Evolutionary conservation across 257 asterid genomes (phyloP).

Genomic region (Thymus quinquecostatus): DNA sequence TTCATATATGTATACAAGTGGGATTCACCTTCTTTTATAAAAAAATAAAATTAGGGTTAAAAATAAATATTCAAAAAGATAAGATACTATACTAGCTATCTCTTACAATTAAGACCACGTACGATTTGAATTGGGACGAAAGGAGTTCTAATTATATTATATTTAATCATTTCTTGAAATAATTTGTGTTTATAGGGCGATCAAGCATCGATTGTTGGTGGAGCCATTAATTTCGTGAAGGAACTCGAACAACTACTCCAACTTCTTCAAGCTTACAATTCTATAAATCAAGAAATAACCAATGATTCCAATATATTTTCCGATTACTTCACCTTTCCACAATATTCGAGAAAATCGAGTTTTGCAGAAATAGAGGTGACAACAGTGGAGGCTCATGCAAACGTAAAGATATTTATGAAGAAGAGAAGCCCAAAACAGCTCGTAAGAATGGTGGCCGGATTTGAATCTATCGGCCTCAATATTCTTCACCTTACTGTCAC

Average conservation of each 20-base stretch:
- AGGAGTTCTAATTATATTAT: too few relatives aligned
- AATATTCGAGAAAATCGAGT: constrained; percentile 40
- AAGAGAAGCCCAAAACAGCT: constrained; percentile 55
- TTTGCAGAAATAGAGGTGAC: constrained; percentile 68
- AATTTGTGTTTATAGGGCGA: constrained; percentile 48
- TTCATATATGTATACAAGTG: neutral
- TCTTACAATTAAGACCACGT: too few relatives aligned
- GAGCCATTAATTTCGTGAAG: constrained; percentile 64
- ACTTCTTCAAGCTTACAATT: constrained; percentile 49
- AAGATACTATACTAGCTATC: too few relatives aligned
- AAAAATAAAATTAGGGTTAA: neutral
- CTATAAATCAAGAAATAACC: neutral
- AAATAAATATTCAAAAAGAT: neutral
- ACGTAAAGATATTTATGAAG: constrained; percentile 45
- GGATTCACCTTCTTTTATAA: neutral
- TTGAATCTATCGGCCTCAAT: constrained; percentile 57
- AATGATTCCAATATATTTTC: constrained; percentile 30
- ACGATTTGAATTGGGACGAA: too few relatives aligned
- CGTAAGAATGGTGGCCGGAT: constrained; percentile 49
- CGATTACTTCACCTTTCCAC: constrained; percentile 40
- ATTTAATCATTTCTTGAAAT: neutral
- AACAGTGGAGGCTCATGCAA: constrained; percentile 69
- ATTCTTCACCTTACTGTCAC: constrained; percentile 66
- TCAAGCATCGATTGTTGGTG: constrained; percentile 82
- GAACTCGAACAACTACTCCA: constrained; percentile 68